phyloP scores from a whole-genome alignment of 2,329 filamentous ascomycete genomes.

The Tricladium varicosporioides region DNA sequence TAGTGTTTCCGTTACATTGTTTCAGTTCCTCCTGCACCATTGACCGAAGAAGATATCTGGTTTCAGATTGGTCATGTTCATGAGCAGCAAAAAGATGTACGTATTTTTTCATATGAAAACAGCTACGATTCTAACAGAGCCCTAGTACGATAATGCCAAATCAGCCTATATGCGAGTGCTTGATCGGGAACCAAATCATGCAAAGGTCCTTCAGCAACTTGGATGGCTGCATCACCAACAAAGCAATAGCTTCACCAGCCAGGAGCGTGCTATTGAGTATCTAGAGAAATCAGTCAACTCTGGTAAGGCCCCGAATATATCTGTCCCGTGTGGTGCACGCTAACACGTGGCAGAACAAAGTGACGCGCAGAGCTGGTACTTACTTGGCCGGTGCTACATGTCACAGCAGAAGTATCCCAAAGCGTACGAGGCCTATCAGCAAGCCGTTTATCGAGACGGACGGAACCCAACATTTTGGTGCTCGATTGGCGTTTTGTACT shows the following conservation, averaged over 20 bases:
- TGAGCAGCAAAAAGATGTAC: slow-evolving; percentile 96
- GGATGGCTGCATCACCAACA: slow-evolving; percentile 98
- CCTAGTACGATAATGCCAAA: slow-evolving; percentile 88
- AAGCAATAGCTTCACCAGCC: slow-evolving; percentile 84
- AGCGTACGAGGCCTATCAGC: slow-evolving; percentile 97
- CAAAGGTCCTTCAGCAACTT: slow-evolving; percentile 95
- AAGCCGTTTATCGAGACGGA: slow-evolving; percentile 96
- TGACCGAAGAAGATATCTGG: slow-evolving; percentile 98
- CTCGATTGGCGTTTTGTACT: slow-evolving; percentile 97
- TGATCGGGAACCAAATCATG: slow-evolving; percentile 91
- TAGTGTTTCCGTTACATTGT: slow-evolving; percentile 99
- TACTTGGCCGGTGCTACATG: slow-evolving; percentile 98
- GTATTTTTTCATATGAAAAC: slow-evolving; percentile 38
- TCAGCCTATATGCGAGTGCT: slow-evolving; percentile 88
- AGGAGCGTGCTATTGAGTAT: slow-evolving; percentile 95
- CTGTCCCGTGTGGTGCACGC: slow-evolving; percentile 24
- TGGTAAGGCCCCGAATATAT: slow-evolving; percentile 54
- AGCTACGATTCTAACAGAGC: slow-evolving; percentile 29
- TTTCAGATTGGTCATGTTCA: slow-evolving; percentile 99
- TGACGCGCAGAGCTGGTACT: slow-evolving; percentile 98
- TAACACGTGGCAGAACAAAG: slow-evolving; percentile 68
- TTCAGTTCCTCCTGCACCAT: slow-evolving; percentile 81
- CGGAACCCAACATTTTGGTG: slow-evolving; percentile 99
- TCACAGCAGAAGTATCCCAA: slow-evolving; percentile 98
- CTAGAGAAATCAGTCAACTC: slow-evolving; percentile 94